phyloP scores from a whole-genome alignment of 2,329 filamentous ascomycete genomes.

The Apiospora pterosperma region DNA sequence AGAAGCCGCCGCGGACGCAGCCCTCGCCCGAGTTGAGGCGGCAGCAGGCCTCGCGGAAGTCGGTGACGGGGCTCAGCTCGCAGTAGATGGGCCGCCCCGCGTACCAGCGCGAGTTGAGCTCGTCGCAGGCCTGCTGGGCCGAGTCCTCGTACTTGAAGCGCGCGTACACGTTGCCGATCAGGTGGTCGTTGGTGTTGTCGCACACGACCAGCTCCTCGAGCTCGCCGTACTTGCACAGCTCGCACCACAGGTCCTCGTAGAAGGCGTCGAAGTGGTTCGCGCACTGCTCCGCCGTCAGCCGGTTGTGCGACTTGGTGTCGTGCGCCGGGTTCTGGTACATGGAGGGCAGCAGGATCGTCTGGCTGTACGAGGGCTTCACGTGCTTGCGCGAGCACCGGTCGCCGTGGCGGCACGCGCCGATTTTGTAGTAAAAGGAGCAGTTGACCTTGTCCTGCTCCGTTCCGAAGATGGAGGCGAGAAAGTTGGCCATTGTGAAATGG shows the following conservation, averaged over 20 bases:
- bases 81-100: slow-evolving; percentile 96
- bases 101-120: slow-evolving; percentile 94
- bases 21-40: slow-evolving; percentile 91
- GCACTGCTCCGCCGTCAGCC: slow-evolving; percentile 93
- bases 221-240: slow-evolving; percentile 98
- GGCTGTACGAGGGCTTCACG: slow-evolving; percentile 96
- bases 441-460: slow-evolving; percentile 99
- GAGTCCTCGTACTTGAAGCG: slow-evolving; percentile 99
- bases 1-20: slow-evolving; percentile 93
- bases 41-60: slow-evolving; percentile 97
- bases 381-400: slow-evolving; percentile 98
- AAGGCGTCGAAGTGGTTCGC: slow-evolving; percentile 99
- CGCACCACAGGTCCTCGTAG: slow-evolving; percentile 99
- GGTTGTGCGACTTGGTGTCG: slow-evolving; percentile 75
- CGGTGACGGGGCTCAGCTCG: slow-evolving; percentile 93
- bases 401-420: slow-evolving; percentile 96
- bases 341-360: slow-evolving; percentile 96
- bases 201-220: slow-evolving; percentile 97
- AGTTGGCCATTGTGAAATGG: slow-evolving; percentile 77
- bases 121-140: slow-evolving; percentile 89
- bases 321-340: slow-evolving; percentile 99
- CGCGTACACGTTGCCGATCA: slow-evolving; percentile 98
- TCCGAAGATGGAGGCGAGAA: slow-evolving; percentile 98
- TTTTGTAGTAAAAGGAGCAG: slow-evolving; percentile 99
- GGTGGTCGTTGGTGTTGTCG: slow-evolving; percentile 99